Evolutionary conservation across 495 filamentous ascomycete genomes (phyloP).

Genomic region (Choiromyces venosus): DNA sequence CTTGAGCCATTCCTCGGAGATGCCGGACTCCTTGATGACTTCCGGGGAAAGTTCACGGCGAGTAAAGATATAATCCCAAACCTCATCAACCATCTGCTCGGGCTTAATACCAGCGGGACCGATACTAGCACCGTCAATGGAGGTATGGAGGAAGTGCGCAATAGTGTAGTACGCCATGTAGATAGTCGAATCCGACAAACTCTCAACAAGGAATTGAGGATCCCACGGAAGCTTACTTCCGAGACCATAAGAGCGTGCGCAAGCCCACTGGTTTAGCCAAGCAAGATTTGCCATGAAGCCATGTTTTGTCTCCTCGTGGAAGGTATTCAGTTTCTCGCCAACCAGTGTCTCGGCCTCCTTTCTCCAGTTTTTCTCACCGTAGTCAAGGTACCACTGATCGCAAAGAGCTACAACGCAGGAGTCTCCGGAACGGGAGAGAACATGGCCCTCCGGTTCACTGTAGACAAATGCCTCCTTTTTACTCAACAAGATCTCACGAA

Average conservation of each 20-base stretch:
- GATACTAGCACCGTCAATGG: slow-evolving; percentile 66
- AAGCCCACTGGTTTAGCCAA: slow-evolving; percentile 96
- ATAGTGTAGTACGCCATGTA: slow-evolving; percentile 98
- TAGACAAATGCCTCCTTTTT: slow-evolving; percentile 80
- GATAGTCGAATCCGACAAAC: slow-evolving; percentile 80
- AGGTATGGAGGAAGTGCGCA: slow-evolving; percentile 73
- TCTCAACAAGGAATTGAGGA: slow-evolving; percentile 82
- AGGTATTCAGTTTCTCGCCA: slow-evolving; percentile 68
- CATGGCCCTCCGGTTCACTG: slow-evolving; percentile 83
- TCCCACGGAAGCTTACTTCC: slow-evolving; percentile 98
- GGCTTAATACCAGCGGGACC: slow-evolving; percentile 62
- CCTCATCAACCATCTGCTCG: slow-evolving; percentile 89
- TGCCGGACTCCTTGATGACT: slow-evolving; percentile 57
- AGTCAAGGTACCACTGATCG: slow-evolving; percentile 96
- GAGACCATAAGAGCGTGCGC: slow-evolving; percentile 82
- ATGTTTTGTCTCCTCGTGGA: slow-evolving; percentile 70
- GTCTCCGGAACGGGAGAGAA: slow-evolving; percentile 79
- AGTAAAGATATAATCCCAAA: slow-evolving; percentile 90
- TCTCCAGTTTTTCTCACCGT: slow-evolving; percentile 81
- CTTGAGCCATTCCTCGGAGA: slow-evolving; percentile 64
- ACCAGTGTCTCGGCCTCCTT: slow-evolving; percentile 67
- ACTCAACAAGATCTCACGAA: slow-evolving; percentile 71
- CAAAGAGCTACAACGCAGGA: slow-evolving; percentile 88
- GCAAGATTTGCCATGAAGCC: slow-evolving; percentile 74
- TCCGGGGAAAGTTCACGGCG: slow-evolving; percentile 59